Evolutionary conservation across 2,329 filamentous ascomycete genomes (phyloP), one percentile per base, ranked within the genome.

Genomic region (Clonostachys byssicola): DNA sequence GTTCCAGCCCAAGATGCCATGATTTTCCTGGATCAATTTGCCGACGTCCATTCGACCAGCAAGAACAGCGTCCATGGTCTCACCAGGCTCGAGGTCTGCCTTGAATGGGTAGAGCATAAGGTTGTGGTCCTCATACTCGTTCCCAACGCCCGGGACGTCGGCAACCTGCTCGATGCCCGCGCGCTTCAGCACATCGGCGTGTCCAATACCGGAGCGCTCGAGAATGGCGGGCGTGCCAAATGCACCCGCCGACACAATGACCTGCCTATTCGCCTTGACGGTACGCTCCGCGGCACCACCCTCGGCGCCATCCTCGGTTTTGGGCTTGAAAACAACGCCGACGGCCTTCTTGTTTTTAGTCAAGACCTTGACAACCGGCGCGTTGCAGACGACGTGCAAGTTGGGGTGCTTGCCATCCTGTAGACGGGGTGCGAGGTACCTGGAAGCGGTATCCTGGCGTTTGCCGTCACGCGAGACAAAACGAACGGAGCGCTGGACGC

Each of bases 351-450:
- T 8, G 35, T 40, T 30, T 34, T 55, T 57, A 53, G 56, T 74
- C 69, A 35, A 72, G 51, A 57, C 71, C 4, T 72, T 73, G 2
- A 73, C 63, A 1, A 86, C 80, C 47, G 77, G 77, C 3, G 75
- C 72, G 53, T 84, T 72, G 0, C 75, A 66, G 1, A 86, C 65
- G 5, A 86, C 67, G 48, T 85, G 77, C 3, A 86, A 71, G 47
- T 84, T 83, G 0, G 77, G 72, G 42, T 80, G 70, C 3, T 73
- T 62, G 2, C 51, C 54, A 5, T 64, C 49, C 23, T 52, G 42
- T 42, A 70, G 56, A 41, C 62, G 49, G 36, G 65, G 44, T 39
- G 64, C 54, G 14, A 67, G 46, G 49, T 81, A 84, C 13, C 65
- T 56, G 48, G 77, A 72, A 0, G 80, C 80, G 1, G 79, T 65